Evolutionary conservation across 108 stramenopile genomes (phyloP), one percentile per base, ranked within the genome.

Genomic region (Cyclotella choctawhatcheeana): DNA sequence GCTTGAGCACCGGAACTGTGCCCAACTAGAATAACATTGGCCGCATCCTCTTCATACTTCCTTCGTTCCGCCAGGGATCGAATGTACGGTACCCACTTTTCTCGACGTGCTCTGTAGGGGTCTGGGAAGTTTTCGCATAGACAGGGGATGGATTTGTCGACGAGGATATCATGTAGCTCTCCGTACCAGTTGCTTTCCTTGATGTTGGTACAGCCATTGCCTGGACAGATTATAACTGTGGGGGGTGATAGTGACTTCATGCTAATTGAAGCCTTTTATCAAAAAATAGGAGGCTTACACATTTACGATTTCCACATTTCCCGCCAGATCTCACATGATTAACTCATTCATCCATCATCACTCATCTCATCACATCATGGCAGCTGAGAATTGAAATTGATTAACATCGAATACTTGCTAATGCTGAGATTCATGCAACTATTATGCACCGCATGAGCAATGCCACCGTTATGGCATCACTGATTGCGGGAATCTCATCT

Each of bases 1-100:
- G 89, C 89, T 64, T 88, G 86, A 10, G 89, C 85, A 26, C 89
- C 89, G 7, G 86, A 88, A 51, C 85, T 86, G 64, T 90, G 89
- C 21, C 89, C 89, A 1, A 90, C 84, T 24, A 90, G 56, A 35
- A 90, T 75, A 1, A 87, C 60, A 61, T 86, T 69, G 33, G 67
- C 58, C 4, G 77, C 58, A 50, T 79, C 67, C 18, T 60, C 55
- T 12, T 30, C 29, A 1, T 27, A 14, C 2, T 58, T 50, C n/a
- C 50, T 2, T 50, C 70, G 60, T 47, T 77, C 76, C 14, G 61
- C 76, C 60, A n/a, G 18, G n/a, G 80, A 83, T 67, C 83, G 62
- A 22, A 89, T 89, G 44, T 72, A 73, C 25, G 89, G 89, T 8
- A 89, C 67, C 89, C 89, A 89, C 47, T 67, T 70, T 54, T 84